phyloP scores from a whole-genome alignment of 1,139 yeast genomes.

The Nakaseomyces bracarensis region DNA sequence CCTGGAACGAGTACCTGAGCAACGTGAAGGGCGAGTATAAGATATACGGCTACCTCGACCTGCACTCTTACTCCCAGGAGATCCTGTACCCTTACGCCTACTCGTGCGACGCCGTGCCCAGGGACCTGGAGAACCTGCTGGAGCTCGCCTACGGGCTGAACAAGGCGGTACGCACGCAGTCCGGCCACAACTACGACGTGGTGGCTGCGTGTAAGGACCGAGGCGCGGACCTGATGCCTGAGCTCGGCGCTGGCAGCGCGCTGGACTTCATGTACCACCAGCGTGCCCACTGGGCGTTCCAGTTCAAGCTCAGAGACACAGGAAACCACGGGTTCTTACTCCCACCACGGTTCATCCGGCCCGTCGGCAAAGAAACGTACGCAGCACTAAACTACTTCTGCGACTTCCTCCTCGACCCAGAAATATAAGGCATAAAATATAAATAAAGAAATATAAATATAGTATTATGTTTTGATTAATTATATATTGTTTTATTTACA shows the following conservation, averaged over 20 bases:
- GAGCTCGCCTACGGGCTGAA: slow-evolving; percentile 77
- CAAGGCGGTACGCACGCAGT: slow-evolving; percentile 55
- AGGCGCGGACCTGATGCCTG: slow-evolving; percentile 58
- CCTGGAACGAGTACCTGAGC: slow-evolving; percentile 58
- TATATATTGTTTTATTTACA: neutral
- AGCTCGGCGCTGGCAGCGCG: slow-evolving; percentile 72
- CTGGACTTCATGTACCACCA: slow-evolving; percentile 79
- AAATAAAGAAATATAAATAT: neutral
- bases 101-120: slow-evolving; percentile 62
- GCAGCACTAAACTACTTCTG: slow-evolving; percentile 65
- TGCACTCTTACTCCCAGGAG: slow-evolving; percentile 81
- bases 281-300: slow-evolving; percentile 79
- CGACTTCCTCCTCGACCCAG: slow-evolving; percentile 47
- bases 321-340: slow-evolving; percentile 78
- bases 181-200: slow-evolving; percentile 60
- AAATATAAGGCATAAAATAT: slow-evolving; percentile 11
- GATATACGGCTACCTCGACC: slow-evolving; percentile 68
- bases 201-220: slow-evolving; percentile 74
- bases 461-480: neutral
- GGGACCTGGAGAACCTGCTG: slow-evolving; percentile 71
- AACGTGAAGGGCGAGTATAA: slow-evolving; percentile 50
- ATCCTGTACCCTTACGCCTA: slow-evolving; percentile 76
- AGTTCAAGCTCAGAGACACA: slow-evolving; percentile 69
- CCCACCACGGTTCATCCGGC: slow-evolving; percentile 60
- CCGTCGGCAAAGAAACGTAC: slow-evolving; percentile 70